Percentiles rank a stretch among this genome's conserved stretches.
Conservation (phyloP, 495 filamentous ascomycete species). For the Alectoria sarmentosa region DNA sequence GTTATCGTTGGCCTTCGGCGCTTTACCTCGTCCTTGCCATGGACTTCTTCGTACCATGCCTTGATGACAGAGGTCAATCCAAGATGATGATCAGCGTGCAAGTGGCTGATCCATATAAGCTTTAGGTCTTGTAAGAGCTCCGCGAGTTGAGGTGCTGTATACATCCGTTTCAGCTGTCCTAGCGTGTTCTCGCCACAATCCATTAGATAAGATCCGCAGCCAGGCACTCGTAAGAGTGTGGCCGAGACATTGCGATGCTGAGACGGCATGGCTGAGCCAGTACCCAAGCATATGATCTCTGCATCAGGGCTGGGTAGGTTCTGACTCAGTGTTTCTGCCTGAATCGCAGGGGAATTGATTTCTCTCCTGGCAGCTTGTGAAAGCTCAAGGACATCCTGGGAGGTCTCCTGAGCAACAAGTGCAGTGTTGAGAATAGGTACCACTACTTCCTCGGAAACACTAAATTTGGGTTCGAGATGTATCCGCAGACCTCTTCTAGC, state of each 20-base stretch:
- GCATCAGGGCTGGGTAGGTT: conserved; percentile 62
- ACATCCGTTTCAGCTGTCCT: conserved; percentile 79
- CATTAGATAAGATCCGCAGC: conserved; percentile 72
- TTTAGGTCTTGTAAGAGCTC: conserved; percentile 70
- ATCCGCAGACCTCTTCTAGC: conserved; percentile 48
- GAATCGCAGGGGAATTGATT: conserved; percentile 33
- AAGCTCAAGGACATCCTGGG: conserved; percentile 42
- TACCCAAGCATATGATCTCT: conserved; percentile 82
- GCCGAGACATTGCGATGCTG: conserved; percentile 94
- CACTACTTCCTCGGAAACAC: conserved; percentile 43
- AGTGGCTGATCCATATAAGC: conserved; percentile 87
- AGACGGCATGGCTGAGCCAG: conserved; percentile 79
- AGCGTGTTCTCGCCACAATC: conserved; percentile 92
- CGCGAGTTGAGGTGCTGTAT: conserved; percentile 51
- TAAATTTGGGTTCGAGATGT: conserved; percentile 58
- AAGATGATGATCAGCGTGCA: conserved; percentile 95
- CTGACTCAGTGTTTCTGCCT: conserved; percentile 33
- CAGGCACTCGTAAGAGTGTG: conserved; percentile 78
- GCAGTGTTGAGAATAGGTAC: conserved; percentile 47
- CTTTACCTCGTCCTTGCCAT: conserved; percentile 23
- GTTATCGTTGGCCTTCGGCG: conserved; percentile 15
- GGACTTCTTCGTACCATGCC: conserved; percentile 60
- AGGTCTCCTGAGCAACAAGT: conserved; percentile 32
- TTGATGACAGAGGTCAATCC: conserved; percentile 71
- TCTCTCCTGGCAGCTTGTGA: conserved; percentile 41